Percentiles rank a stretch among this genome's conserved stretches.
Conservation (phyloP, 2,329 filamentous ascomycete species). For the Cadophora malorum region DNA sequence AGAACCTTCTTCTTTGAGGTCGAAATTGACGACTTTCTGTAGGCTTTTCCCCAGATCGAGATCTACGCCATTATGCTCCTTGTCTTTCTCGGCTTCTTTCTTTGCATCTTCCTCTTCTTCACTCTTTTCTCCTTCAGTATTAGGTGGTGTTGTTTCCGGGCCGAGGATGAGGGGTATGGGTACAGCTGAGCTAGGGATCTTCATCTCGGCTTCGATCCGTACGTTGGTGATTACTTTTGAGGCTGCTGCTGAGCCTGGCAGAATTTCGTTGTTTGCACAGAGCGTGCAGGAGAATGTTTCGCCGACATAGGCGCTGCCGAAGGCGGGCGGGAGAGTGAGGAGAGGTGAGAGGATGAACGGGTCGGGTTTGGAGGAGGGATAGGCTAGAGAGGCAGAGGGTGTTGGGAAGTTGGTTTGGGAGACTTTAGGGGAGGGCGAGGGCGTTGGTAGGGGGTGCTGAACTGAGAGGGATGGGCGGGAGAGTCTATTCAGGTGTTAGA, state of each 20-base stretch:
- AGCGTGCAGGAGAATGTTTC: constrained; percentile 94
- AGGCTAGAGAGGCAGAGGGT: constrained; percentile 74
- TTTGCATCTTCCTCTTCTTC: constrained; percentile 29
- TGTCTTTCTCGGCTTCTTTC: constrained; percentile 17
- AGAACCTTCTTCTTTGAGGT: constrained; percentile 91
- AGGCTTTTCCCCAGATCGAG: constrained; percentile 70
- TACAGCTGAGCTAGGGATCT: constrained; percentile 71
- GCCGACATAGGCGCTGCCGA: constrained; percentile 94
- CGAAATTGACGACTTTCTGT: constrained; percentile 83
- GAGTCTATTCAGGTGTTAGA: constrained; percentile 59
- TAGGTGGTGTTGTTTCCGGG: constrained; percentile 22
- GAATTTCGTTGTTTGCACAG: constrained; percentile 89
- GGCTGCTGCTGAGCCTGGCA: constrained; percentile 47
- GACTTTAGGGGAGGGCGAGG: constrained; percentile 49
- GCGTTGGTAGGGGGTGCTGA: constrained; percentile 68
- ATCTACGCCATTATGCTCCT: constrained; percentile 49
- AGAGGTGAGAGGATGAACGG: constrained; percentile 63
- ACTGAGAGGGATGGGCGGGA: constrained; percentile 80
- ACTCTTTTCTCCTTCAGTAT: constrained; percentile 3
- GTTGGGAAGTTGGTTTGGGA: constrained; percentile 50
- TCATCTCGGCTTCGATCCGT: constrained; percentile 90
- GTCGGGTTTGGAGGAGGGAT: constrained; percentile 59
- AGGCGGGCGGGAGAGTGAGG: constrained; percentile 86
- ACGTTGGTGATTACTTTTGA: constrained; percentile 71
- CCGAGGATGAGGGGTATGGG: constrained; percentile 71